A percentile compares a stretch with the other conserved stretches of the same genome.
Conservation (phyloP, 352 stramenopile species). For the Phytophthora fragariae region DNA sequence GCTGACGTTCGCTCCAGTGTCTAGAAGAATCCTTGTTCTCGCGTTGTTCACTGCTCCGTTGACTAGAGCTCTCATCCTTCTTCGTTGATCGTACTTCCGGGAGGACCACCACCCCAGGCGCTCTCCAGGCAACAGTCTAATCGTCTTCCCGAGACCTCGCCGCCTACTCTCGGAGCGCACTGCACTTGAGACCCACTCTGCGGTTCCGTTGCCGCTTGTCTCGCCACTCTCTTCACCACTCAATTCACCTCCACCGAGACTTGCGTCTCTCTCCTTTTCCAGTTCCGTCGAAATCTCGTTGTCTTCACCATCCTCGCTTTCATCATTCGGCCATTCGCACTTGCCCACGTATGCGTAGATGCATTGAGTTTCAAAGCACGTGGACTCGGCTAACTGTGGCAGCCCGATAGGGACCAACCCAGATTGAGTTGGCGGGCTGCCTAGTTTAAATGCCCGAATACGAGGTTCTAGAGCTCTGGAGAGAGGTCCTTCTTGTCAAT, state of each 20-base stretch:
- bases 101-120: background rate
- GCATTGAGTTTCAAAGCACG: background rate
- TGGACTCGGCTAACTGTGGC: too few species aligned
- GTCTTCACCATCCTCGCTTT: too few species aligned
- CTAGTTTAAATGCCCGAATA: conserved; percentile 6
- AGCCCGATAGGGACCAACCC: conserved; percentile 10
- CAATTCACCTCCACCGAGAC: too few species aligned
- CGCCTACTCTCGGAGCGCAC: too few species aligned
- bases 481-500: conserved; percentile 1
- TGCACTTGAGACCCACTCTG: too few species aligned
- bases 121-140: background rate
- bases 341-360: background rate
- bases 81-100: background rate
- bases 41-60: background rate
- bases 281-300: too few species aligned
- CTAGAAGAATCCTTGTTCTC: background rate
- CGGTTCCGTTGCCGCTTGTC: too few species aligned
- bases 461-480: background rate
- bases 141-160: background rate
- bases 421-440: conserved; percentile 2
- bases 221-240: too few species aligned
- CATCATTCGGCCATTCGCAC: too few species aligned
- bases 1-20: background rate
- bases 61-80: background rate
- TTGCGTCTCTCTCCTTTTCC: too few species aligned